Evolutionary conservation across 441 rosid species (phyloP).

Genomic region (Euphorbia corollata): DNA sequence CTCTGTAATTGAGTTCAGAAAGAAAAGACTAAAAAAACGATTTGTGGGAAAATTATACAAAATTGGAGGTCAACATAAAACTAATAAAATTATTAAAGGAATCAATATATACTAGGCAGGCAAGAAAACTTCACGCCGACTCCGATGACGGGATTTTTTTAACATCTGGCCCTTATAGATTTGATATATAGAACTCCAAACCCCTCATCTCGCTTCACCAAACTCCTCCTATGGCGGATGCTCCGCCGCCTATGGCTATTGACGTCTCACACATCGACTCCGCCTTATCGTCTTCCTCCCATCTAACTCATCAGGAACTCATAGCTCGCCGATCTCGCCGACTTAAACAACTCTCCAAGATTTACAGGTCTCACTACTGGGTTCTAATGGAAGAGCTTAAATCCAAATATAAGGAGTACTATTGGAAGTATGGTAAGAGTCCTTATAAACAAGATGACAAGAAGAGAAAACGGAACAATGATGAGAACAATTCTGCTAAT

Average conservation of each 20-base stretch:
- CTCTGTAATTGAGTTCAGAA: no score
- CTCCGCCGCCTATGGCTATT: slow-evolving; percentile 5
- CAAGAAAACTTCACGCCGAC: background rate
- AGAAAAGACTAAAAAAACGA: no score
- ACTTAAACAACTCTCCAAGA: slow-evolving; percentile 21
- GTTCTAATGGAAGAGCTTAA: slow-evolving; percentile 37
- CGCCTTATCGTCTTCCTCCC: slow-evolving; percentile 23
- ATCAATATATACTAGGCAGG: background rate
- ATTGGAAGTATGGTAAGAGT: slow-evolving; percentile 38
- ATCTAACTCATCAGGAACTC: slow-evolving; percentile 26
- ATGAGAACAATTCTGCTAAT: background rate
- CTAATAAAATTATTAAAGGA: no score
- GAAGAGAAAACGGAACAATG: background rate
- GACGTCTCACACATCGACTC: slow-evolving; percentile 13
- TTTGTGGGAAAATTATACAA: no score
- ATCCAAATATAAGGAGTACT: slow-evolving; percentile 24
- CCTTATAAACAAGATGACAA: slow-evolving; percentile 33
- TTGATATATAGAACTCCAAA: background rate
- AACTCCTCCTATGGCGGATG: slow-evolving; percentile 14
- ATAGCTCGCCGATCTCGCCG: slow-evolving; percentile 23
- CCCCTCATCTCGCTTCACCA: background rate
- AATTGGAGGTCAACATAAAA: no score
- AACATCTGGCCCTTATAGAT: background rate
- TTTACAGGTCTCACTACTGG: slow-evolving; percentile 32
- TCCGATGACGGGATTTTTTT: background rate